These are phyloP conservation scores for Eucalyptus guilfoylei DNA, from an alignment of 345 rosid species.

Conservation along the genomic window DNA sequence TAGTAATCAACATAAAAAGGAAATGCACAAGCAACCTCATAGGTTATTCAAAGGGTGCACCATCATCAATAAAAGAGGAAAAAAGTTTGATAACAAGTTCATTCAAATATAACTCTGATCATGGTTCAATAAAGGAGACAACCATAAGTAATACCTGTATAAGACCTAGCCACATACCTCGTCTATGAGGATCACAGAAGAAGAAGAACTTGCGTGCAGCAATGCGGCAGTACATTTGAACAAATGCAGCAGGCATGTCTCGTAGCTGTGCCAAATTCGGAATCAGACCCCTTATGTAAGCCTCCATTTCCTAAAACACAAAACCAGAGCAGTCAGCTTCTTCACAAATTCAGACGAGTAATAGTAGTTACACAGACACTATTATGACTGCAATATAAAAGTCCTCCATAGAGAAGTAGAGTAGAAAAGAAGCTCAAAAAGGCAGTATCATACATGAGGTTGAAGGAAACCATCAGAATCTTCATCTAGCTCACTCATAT, in stretches of 20 bases:
- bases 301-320: constrained; percentile 81
- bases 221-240: constrained; percentile 88
- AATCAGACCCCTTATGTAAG: constrained; percentile 84
- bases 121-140: neutral
- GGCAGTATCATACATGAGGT: constrained; percentile 37
- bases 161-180: constrained; percentile 42
- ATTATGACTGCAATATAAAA: neutral
- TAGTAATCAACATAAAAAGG: neutral
- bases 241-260: constrained; percentile 84
- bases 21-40: neutral
- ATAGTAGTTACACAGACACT: neutral
- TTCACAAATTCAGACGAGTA: neutral
- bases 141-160: neutral
- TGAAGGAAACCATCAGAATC: constrained; percentile 99
- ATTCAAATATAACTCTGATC: neutral
- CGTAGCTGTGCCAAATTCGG: constrained; percentile 94
- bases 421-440: neutral
- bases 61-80: neutral
- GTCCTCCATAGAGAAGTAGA: neutral
- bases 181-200: constrained; percentile 96
- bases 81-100: neutral
- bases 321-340: neutral
- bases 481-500: constrained; percentile 99
- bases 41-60: neutral
- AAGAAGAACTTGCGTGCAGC: constrained; percentile 98